A percentile compares a stretch with the other conserved stretches of the same genome.
Conservation (phyloP, 2,329 filamentous ascomycete genomes). For the Pleoardoris graminearum region DNA sequence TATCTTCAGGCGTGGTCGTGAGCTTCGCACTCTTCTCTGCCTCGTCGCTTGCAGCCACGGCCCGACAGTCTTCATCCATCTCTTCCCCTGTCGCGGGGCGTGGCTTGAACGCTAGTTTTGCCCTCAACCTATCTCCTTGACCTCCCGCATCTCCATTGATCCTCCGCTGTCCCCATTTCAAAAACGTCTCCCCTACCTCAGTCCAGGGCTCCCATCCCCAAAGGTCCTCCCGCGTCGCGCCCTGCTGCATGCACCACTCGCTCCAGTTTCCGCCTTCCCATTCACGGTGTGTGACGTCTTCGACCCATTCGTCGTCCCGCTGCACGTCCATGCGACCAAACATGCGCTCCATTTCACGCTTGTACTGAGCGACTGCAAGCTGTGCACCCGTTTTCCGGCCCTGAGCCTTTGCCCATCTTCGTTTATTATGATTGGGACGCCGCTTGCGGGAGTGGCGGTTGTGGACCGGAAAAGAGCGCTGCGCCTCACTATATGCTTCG, state of each 20-base stretch:
- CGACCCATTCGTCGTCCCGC: neutral
- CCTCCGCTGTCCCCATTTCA: constrained; percentile 9
- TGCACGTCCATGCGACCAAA: neutral
- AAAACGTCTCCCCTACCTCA: constrained; percentile 13
- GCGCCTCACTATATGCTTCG: too few relatives aligned
- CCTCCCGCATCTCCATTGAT: constrained; percentile 13
- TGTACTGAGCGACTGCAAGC: neutral
- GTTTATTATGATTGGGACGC: neutral
- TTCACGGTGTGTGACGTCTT: neutral
- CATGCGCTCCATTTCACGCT: neutral
- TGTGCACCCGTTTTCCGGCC: neutral
- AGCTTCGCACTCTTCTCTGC: too few relatives aligned
- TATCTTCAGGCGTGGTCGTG: too few relatives aligned
- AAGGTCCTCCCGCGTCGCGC: neutral
- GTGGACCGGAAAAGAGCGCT: neutral
- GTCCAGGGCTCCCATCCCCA: neutral
- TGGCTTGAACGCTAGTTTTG: too few relatives aligned
- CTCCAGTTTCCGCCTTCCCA: neutral
- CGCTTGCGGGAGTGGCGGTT: neutral
- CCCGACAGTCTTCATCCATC: too few relatives aligned
- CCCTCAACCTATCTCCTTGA: too few relatives aligned
- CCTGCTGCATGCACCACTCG: neutral
- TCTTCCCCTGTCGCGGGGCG: too few relatives aligned
- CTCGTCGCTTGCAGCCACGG: too few relatives aligned
- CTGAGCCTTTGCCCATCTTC: neutral